A percentile compares a stretch with the other conserved stretches of the same genome.
phyloP scores from a whole-genome alignment of 108 stramenopile species.

The Cyclostephanos tholiformis region DNA sequence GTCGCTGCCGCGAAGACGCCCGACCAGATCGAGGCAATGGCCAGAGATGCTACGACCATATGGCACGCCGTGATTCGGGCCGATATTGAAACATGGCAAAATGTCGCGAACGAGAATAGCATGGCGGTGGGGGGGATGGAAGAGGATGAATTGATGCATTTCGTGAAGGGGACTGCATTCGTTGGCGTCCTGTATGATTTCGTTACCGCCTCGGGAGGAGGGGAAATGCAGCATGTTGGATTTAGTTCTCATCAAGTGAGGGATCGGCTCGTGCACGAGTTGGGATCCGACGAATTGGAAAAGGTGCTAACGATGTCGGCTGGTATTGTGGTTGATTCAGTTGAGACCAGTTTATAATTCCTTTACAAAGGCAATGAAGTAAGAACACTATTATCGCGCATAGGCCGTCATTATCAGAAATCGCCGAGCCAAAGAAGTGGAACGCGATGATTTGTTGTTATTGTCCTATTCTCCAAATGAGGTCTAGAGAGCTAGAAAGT shows the following conservation, averaged over 20 bases:
- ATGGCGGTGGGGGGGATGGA: conserved; percentile 26
- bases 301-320: conserved; percentile 25
- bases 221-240: conserved; percentile 23
- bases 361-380: too few relatives aligned
- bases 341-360: too few relatives aligned
- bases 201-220: neutral
- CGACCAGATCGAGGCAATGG: conserved; percentile 19
- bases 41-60: conserved; percentile 22
- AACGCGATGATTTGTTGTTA: too few relatives aligned
- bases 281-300: conserved; percentile 32
- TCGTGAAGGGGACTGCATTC: conserved; percentile 21
- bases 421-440: too few relatives aligned
- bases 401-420: too few relatives aligned
- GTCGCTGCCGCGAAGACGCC: conserved; percentile 24
- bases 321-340: conserved; percentile 4
- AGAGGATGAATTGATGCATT: conserved; percentile 12
- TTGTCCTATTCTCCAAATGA: too few relatives aligned
- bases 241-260: conserved; percentile 24
- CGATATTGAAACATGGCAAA: conserved; percentile 37
- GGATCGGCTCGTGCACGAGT: conserved; percentile 18
- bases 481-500: too few relatives aligned
- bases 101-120: conserved; percentile 25
- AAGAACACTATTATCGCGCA: too few relatives aligned
- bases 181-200: conserved; percentile 25
- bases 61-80: conserved; percentile 32